These are phyloP conservation scores for sorghum (Sorghum bicolor) DNA, from an alignment of 176 grass and related monocot genomes.

Conservation along the genomic window DNA sequence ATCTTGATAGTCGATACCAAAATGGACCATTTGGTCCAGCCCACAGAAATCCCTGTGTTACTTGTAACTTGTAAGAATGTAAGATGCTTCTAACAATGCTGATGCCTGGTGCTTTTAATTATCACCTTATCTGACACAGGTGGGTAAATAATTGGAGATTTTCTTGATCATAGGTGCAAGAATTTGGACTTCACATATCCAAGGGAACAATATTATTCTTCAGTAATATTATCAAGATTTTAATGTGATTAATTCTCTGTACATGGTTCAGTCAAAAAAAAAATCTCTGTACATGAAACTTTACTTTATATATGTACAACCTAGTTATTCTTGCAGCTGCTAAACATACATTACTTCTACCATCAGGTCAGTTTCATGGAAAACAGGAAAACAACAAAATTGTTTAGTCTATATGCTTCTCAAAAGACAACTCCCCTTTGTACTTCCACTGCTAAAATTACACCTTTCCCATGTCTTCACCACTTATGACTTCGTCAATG, in stretches of 20 bases:
- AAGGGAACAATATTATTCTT: neutral
- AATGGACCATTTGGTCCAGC: neutral
- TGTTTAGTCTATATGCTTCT: neutral
- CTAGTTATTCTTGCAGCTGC: slow-evolving; percentile 6
- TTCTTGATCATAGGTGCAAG: neutral
- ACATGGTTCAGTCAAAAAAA: too few species aligned
- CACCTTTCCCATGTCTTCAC: neutral
- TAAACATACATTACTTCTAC: neutral
- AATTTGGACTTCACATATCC: neutral
- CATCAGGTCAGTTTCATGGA: slow-evolving; percentile 5
- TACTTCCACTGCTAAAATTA: slow-evolving; percentile 24
- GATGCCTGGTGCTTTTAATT: neutral
- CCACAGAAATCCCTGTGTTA: neutral
- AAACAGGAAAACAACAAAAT: slow-evolving; percentile 1
- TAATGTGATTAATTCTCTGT: neutral
- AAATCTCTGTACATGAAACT: neutral
- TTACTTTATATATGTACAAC: neutral
- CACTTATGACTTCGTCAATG: slow-evolving; percentile 44
- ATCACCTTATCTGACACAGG: neutral
- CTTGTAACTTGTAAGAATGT: neutral
- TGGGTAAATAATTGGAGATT: neutral
- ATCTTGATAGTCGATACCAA: neutral
- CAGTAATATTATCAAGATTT: neutral
- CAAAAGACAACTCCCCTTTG: slow-evolving; percentile 44
- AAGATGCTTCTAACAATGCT: neutral